phyloP scores from a whole-genome alignment of 2,329 filamentous ascomycete species.

The Xylaria sp. region DNA sequence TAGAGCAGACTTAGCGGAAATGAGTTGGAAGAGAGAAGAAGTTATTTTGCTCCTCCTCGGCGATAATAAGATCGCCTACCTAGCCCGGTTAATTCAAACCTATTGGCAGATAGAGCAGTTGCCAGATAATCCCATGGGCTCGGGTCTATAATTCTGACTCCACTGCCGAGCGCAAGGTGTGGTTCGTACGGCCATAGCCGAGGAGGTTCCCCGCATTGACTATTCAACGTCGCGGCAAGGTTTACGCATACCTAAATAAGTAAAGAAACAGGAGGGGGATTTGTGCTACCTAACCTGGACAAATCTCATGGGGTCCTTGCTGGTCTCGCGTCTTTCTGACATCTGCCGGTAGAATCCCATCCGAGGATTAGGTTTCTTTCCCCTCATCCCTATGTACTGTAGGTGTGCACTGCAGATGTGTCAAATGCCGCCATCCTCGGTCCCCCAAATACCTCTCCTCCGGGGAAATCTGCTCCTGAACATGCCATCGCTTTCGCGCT shows the following conservation, averaged over 20 bases:
- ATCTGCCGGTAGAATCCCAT: slow-evolving; percentile 11
- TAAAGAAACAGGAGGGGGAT: slow-evolving; percentile 9
- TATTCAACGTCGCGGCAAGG: background rate
- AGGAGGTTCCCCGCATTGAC: slow-evolving; percentile 27
- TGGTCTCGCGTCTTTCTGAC: background rate
- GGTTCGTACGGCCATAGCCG: slow-evolving; percentile 18
- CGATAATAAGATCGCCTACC: slow-evolving; percentile 12
- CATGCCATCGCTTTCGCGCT: background rate
- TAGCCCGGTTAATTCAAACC: slow-evolving; percentile 17
- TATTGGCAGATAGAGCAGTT: background rate
- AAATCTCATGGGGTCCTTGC: background rate
- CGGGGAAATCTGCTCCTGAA: background rate
- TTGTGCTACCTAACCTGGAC: background rate
- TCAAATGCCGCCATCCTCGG: background rate
- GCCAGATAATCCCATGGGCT: background rate
- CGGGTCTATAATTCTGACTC: background rate
- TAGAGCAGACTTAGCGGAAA: background rate
- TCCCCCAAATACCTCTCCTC: background rate
- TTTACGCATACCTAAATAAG: slow-evolving; percentile 10
- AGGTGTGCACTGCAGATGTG: background rate
- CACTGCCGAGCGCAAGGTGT: slow-evolving; percentile 19
- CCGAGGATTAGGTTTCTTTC: background rate
- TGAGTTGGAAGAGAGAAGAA: slow-evolving; percentile 1
- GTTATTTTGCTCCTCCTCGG: background rate
- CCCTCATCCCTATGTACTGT: background rate